Conservation (phyloP, 345 rosid species). For the Melaleuca quinquenervia region DNA sequence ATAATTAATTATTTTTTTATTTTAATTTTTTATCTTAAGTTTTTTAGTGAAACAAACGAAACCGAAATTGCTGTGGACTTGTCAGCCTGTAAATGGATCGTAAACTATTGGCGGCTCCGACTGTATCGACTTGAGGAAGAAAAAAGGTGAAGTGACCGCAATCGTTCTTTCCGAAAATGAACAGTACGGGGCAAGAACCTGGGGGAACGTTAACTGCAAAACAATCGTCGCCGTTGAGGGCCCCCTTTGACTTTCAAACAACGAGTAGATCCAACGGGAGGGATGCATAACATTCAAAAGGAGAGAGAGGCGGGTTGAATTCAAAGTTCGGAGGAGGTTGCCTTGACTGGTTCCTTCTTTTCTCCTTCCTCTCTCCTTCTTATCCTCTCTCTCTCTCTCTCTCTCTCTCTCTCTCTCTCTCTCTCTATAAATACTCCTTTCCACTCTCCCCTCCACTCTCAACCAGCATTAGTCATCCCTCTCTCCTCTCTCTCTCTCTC, state of each 20-base stretch:
- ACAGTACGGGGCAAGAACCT: neutral
- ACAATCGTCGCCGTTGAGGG: neutral
- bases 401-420: neutral
- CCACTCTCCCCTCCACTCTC: neutral
- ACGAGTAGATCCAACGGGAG: neutral
- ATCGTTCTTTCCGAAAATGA: neutral
- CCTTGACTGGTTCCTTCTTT: too few species aligned
- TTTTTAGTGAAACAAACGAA: too few species aligned
- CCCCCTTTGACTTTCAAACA: neutral
- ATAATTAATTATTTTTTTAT: too few species aligned
- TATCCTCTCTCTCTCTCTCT: too few species aligned
- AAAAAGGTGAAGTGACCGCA: neutral
- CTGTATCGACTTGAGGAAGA: neutral
- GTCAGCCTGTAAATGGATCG: neutral
- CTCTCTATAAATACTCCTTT: neutral
- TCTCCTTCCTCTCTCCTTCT: too few species aligned
- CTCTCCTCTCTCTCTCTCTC: too few species aligned
- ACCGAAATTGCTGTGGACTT: neutral
- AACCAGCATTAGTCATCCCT: neutral
- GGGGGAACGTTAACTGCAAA: neutral
- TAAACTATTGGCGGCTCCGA: neutral
- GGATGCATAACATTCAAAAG: neutral
- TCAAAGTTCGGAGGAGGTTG: too few species aligned
- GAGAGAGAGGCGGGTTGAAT: neutral
- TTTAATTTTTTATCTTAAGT: too few species aligned